These are phyloP conservation scores for Termitomyces sp. DNA, from an alignment of 768 basidiomycete species.

Conservation along the genomic window DNA sequence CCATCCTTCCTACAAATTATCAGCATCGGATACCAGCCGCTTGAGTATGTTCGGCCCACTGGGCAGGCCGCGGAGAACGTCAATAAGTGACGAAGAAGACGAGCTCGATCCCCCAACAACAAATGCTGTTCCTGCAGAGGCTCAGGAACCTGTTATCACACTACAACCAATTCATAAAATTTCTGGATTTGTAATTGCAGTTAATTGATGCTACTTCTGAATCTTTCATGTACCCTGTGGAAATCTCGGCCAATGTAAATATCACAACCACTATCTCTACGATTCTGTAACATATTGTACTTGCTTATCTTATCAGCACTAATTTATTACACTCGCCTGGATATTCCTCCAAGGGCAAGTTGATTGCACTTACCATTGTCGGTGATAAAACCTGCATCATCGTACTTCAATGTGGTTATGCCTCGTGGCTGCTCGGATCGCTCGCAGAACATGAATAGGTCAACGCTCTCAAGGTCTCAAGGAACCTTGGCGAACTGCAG, in stretches of 20 bases:
- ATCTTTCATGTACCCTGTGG: neutral
- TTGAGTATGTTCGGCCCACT: conserved; percentile 59
- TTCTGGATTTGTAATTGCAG: conserved; percentile 42
- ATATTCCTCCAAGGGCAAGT: conserved; percentile 33
- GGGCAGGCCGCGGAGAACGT: conserved; percentile 41
- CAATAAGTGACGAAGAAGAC: conserved; percentile 61
- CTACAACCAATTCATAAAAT: conserved; percentile 54
- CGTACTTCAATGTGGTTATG: conserved; percentile 26
- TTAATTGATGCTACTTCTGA: conserved; percentile 1
- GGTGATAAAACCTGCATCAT: conserved; percentile 29
- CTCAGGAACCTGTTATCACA: conserved; percentile 46
- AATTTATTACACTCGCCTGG: conserved; percentile 33
- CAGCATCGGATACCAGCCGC: conserved; percentile 35
- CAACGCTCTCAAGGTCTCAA: conserved; percentile 4
- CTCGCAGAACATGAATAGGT: conserved; percentile 10
- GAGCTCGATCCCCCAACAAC: conserved; percentile 39
- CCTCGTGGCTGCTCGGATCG: conserved; percentile 10
- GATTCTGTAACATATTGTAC: conserved; percentile 2
- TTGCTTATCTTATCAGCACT: neutral
- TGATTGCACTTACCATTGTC: conserved; percentile 42
- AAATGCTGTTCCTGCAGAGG: conserved; percentile 25
- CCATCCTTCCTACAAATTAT: conserved; percentile 35
- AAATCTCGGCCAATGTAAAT: conserved; percentile 1
- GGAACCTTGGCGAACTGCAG: conserved; percentile 18
- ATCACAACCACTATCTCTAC: neutral